A percentile compares a stretch with the other conserved stretches of the same genome.
These are phyloP conservation scores for Heritiera littoralis DNA, from an alignment of 345 rosid genomes.

Conservation along the genomic window DNA sequence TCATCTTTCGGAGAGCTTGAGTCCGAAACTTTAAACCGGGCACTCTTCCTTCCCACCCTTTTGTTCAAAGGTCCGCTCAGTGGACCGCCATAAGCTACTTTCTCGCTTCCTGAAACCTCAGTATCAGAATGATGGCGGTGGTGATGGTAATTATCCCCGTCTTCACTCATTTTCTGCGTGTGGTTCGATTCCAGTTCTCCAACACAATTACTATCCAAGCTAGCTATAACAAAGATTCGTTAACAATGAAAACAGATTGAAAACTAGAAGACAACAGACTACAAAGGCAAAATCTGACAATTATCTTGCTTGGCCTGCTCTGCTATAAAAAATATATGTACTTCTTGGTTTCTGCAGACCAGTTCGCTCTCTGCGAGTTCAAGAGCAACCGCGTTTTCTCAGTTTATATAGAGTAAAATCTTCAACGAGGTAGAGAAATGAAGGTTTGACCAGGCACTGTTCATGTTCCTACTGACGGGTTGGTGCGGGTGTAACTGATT, in stretches of 20 bases:
- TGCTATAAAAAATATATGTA: not conserved
- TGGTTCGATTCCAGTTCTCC: not conserved
- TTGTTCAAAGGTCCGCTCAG: conserved; percentile 58
- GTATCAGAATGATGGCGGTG: conserved; percentile 38
- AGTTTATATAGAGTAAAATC: not conserved
- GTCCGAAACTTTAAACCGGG: conserved; percentile 38
- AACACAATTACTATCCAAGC: not conserved
- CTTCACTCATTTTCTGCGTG: conserved; percentile 34
- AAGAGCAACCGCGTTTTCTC: not conserved
- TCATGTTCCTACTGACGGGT: not conserved
- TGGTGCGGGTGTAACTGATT: too few relatives aligned
- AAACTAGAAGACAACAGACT: not conserved
- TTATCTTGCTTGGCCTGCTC: not conserved
- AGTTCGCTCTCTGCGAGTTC: not conserved
- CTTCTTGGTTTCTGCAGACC: not conserved
- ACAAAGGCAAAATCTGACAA: not conserved
- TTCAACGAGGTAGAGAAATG: not conserved
- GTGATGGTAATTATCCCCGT: not conserved
- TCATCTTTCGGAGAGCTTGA: conserved; percentile 30
- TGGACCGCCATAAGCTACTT: conserved; percentile 40
- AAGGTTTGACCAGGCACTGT: not conserved
- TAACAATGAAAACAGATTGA: not conserved
- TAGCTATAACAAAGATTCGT: not conserved
- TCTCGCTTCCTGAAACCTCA: conserved; percentile 36
- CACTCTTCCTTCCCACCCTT: conserved; percentile 38